phyloP scores from a whole-genome alignment of 148 eudicot species.

The Fagopyrum homotropicum region DNA sequence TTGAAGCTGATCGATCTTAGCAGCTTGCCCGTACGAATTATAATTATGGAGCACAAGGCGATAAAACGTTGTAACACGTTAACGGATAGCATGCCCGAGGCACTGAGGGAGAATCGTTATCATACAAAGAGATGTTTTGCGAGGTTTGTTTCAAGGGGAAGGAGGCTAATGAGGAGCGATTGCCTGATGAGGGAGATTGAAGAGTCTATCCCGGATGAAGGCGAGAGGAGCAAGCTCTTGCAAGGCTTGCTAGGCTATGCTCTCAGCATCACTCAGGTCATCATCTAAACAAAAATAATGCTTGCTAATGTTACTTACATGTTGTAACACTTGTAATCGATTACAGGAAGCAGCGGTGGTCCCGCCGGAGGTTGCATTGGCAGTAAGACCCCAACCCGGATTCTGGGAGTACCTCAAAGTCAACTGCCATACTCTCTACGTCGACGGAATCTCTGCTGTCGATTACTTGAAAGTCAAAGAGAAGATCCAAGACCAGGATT shows the following conservation, averaged over 20 bases:
- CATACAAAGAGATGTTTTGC: constrained; percentile 11
- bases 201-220: constrained; percentile 5
- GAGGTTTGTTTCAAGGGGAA: constrained; percentile 4
- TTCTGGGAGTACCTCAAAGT: constrained; percentile 27
- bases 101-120: constrained; percentile 11
- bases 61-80: constrained; percentile 1
- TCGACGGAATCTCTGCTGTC: constrained; percentile 19
- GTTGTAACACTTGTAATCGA: no score
- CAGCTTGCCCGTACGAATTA: neutral
- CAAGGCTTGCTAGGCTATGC: constrained; percentile 13
- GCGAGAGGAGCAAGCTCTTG: constrained; percentile 7
- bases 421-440: constrained; percentile 12
- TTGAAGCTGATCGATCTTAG: neutral
- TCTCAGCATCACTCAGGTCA: constrained; percentile 15
- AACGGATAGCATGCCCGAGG: constrained; percentile 11
- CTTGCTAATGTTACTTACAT: no score
- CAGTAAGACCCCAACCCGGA: constrained; percentile 26
- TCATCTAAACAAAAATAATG: no score
- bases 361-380: constrained; percentile 25
- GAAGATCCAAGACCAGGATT: constrained; percentile 17
- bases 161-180: constrained; percentile 7
- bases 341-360: constrained; percentile 25
- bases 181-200: constrained; percentile 8
- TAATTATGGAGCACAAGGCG: constrained; percentile 3
- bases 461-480: constrained; percentile 27